Base-by-base conservation (phyloP, 1,284 basidiomycete species). In the Malassezia furfur region DNA sequence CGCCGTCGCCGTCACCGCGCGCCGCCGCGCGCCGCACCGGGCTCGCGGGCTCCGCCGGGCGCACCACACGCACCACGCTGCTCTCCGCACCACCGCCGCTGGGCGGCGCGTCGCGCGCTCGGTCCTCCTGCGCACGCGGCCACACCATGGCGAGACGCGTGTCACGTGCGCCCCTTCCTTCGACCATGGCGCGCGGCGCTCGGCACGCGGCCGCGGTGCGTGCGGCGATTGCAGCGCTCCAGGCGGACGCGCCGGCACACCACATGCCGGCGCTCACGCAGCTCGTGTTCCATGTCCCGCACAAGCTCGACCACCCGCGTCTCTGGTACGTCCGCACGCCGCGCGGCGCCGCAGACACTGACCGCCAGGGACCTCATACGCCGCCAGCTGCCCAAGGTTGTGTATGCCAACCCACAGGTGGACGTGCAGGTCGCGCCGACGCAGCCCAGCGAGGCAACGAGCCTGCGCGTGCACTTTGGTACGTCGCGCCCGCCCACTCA, bases 331-430 rank as follows among this genome's bases (percentile, higher is more conserved):
- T n/a, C 43, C n/a, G n/a, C n/a, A 17, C 10, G 34, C 52, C 19
- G n/a, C n/a, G n/a, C n/a, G n/a, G n/a, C n/a, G n/a, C n/a, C n/a
- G n/a, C n/a, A n/a, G n/a, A n/a, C 25, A 22, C 38, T 40, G 14
- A 40, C 22, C n/a, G n/a, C 12, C 52, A 57, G 54, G 54, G 30
- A 46, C 21, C 37, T 57, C 8, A 46, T 57, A 38, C 55, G 55
- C 37, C 19, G 35, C 14, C 50, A 52, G 22, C 39, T 57, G 15
- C 55, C 55, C 15, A 50, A 44, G 3, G 22, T 57, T 17, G 55
- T 52, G 39, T 57, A 52, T 31, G 50, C 50, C 22, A 57, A 57
- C 40, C 55, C 55, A 2, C 36, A 30, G 31, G 35, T 52, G 14
- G 11, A 10, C 11, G 46, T 57, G n/a, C 19, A 39, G n/a, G 46